These are phyloP conservation scores for Gliomastix tumulicola DNA, from an alignment of 2,329 filamentous ascomycete genomes.

Conservation along the genomic window DNA sequence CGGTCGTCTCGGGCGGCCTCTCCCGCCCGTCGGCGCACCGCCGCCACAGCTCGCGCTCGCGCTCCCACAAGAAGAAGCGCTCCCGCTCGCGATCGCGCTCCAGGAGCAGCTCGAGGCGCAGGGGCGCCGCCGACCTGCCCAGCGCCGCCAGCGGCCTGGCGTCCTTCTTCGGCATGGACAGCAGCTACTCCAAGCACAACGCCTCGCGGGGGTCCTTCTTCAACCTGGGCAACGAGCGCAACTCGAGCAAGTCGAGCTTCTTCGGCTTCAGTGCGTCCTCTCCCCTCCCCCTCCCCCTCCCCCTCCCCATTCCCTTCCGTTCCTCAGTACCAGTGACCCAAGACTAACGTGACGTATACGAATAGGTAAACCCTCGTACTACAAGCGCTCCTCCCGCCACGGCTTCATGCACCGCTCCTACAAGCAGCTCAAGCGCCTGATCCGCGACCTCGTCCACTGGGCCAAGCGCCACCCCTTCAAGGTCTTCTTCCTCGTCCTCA, in stretches of 20 bases:
- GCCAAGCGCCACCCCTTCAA: conserved; percentile 79
- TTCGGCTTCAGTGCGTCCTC: conserved; percentile 32
- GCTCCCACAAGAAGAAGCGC: conserved; percentile 20
- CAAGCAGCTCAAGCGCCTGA: conserved; percentile 68
- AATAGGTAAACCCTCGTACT: conserved; percentile 56
- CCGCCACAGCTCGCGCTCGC: conserved; percentile 18
- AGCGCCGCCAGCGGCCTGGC: conserved; percentile 22
- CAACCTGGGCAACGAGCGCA: conserved; percentile 30
- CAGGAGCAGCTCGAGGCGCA: conserved; percentile 23
- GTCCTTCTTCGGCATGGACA: conserved; percentile 24
- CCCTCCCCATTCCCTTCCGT: conserved; percentile 1
- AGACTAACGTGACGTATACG: too few relatives aligned
- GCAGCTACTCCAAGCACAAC: conserved; percentile 28
- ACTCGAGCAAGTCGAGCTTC: conserved; percentile 35
- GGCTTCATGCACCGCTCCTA: conserved; percentile 71
- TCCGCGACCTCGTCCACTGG: conserved; percentile 76
- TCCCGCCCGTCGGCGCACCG: conserved; percentile 15
- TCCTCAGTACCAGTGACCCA: background rate
- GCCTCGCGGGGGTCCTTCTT: conserved; percentile 39
- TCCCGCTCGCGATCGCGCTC: conserved; percentile 33
- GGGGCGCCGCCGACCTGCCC: conserved; percentile 15
- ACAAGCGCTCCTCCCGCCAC: conserved; percentile 74
- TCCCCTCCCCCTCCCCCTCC: conserved; percentile 1
- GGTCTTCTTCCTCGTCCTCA: conserved; percentile 78
- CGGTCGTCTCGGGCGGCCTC: conserved; percentile 18